These are phyloP conservation scores for Aurantiochytrium sp. DNA, from an alignment of 108 stramenopile genomes.

Conservation along the genomic window DNA sequence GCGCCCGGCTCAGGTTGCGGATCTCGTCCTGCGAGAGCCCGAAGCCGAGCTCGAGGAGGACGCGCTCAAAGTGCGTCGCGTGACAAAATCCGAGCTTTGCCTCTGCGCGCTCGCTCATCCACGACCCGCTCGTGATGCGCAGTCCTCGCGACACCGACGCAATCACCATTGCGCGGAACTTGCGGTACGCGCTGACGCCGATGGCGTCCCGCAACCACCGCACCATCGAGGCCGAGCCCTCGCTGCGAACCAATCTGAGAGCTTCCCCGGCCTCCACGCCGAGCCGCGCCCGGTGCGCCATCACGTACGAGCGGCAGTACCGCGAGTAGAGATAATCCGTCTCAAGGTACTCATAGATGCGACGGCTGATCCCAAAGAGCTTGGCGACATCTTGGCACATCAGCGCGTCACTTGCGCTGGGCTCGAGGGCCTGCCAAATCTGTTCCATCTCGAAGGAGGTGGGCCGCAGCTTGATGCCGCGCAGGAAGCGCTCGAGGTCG, in stretches of 20 bases:
- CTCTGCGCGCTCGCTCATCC: not conserved
- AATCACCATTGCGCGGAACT: not conserved
- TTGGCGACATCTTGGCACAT: not conserved
- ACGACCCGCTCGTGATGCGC: not conserved
- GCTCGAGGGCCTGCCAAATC: not conserved
- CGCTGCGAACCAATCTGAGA: not conserved
- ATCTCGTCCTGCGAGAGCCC: not conserved
- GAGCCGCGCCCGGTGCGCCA: not conserved
- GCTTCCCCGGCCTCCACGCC: not conserved
- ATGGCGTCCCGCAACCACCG: not conserved
- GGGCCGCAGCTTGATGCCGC: not conserved
- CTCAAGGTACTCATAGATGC: not conserved
- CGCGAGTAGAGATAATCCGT: not conserved
- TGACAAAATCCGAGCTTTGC: not conserved
- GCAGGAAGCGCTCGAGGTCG: not conserved
- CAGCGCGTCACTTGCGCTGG: not conserved
- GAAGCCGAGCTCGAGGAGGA: not conserved
- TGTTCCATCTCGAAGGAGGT: not conserved
- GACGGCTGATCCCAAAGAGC: not conserved
- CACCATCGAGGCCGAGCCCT: not conserved
- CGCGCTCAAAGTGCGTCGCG: not conserved
- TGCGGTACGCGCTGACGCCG: not conserved
- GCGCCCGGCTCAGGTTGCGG: not conserved
- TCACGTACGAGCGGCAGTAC: not conserved
- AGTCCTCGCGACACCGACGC: not conserved